Conservation (phyloP, 768 basidiomycete species). For the Suillus alpinus region DNA sequence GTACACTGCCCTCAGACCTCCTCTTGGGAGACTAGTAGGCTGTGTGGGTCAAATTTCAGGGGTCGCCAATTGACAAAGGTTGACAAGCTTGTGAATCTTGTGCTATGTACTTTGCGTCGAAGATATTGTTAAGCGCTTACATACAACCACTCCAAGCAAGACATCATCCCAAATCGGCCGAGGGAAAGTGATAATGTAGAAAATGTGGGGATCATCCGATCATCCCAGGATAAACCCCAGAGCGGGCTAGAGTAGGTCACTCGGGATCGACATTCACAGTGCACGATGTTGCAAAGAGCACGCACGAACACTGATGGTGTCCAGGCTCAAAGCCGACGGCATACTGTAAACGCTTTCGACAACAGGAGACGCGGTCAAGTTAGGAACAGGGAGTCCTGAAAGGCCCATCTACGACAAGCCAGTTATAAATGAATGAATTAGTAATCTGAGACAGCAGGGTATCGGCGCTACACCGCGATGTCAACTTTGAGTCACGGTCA, state of each 20-base stretch:
- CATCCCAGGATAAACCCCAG: neutral
- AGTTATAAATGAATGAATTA: neutral
- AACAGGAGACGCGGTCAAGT: neutral
- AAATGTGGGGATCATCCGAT: neutral
- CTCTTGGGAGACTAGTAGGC: neutral
- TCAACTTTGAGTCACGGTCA: neutral
- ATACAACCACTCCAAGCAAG: neutral
- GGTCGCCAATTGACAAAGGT: neutral
- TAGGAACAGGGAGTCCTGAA: neutral
- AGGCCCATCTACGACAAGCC: neutral
- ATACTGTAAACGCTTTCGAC: neutral
- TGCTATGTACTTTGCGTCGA: neutral
- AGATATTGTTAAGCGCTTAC: neutral
- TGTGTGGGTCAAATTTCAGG: neutral
- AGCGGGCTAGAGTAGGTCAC: neutral
- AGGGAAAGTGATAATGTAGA: neutral
- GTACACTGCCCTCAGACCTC: neutral
- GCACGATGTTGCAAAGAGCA: neutral
- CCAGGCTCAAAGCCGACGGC: neutral
- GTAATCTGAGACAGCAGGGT: neutral
- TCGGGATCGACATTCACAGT: neutral
- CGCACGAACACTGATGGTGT: neutral
- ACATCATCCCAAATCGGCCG: neutral
- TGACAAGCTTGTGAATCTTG: neutral
- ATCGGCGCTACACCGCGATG: neutral